Conservation (phyloP, 306 rosid species). For the Ceratonia siliqua region DNA sequence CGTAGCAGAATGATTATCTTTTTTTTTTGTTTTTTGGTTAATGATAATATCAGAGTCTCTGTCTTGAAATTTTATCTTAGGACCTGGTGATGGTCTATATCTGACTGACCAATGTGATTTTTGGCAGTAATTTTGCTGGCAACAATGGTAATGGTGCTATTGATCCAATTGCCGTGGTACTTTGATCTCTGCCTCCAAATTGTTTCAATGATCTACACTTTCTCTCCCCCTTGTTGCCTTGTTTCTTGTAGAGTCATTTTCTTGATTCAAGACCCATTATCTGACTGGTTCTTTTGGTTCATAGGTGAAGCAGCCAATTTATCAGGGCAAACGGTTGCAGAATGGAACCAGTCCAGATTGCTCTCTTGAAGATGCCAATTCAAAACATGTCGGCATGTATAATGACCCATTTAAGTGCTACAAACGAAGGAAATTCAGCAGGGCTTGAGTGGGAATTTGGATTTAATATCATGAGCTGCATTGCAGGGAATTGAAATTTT, state of each 20-base stretch:
- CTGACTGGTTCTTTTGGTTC: not conserved
- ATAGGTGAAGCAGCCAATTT: conserved; percentile 39
- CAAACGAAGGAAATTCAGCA: conserved; percentile 37
- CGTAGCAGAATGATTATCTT: not conserved
- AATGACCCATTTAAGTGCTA: conserved; percentile 33
- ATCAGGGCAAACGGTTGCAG: conserved; percentile 26
- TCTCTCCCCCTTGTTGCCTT: not conserved
- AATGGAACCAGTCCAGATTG: conserved; percentile 31
- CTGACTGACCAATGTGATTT: conserved; percentile 28
- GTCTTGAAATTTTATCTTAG: not conserved
- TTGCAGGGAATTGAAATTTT: not conserved
- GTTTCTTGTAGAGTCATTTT: not conserved
- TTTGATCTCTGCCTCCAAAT: not conserved
- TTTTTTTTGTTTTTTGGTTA: not conserved
- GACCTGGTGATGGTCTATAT: not conserved
- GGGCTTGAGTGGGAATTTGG: not conserved
- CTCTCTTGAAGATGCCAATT: conserved; percentile 13
- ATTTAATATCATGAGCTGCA: not conserved
- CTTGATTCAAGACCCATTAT: conserved; percentile 9
- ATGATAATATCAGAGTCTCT: not conserved
- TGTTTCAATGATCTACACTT: conserved; percentile 7
- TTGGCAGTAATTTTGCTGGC: conserved; percentile 40
- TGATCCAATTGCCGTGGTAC: conserved; percentile 39
- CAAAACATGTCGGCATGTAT: not conserved
- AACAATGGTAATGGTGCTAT: conserved; percentile 9